Percentiles rank a stretch among this genome's conserved stretches.
Conservation (phyloP, 177 flowering plant genomes). For the Vitis hybrid region DNA sequence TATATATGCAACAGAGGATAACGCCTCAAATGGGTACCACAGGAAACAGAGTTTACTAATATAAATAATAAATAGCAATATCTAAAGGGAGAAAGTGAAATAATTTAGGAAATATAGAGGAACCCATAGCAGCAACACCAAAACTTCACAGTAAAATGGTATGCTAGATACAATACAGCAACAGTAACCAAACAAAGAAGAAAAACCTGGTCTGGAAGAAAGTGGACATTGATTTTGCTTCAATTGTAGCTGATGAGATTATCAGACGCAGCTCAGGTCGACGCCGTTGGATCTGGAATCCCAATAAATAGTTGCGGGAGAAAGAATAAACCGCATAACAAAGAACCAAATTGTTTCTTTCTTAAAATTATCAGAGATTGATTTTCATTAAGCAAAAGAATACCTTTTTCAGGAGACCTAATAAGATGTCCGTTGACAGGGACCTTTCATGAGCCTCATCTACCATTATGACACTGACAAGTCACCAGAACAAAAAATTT, state of each 20-base stretch:
- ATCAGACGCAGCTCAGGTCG: conserved; percentile 85
- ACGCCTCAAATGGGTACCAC: too few relatives aligned
- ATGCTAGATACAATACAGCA: neutral
- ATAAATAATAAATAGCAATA: too few relatives aligned
- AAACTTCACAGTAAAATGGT: neutral
- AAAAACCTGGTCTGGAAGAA: conserved; percentile 76
- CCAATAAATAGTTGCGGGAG: conserved; percentile 1
- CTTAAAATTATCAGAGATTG: neutral
- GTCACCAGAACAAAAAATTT: conserved; percentile 9
- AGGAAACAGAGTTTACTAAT: too few relatives aligned
- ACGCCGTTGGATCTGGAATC: conserved; percentile 79
- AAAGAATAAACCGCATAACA: conserved; percentile 3
- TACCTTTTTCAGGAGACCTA: conserved; percentile 97
- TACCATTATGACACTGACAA: conserved; percentile 88
- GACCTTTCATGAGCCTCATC: conserved; percentile 99
- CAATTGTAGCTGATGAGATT: conserved; percentile 97
- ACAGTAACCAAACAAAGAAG: conserved; percentile 7
- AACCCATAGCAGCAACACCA: neutral
- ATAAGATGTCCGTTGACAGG: conserved; percentile 82
- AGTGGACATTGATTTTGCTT: conserved; percentile 79
- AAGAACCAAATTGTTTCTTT: neutral
- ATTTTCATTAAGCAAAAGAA: neutral
- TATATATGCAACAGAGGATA: too few relatives aligned
- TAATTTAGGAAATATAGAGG: too few relatives aligned
- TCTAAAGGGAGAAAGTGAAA: too few relatives aligned